These are phyloP conservation scores for Acer campestre DNA, from an alignment of 345 rosid species.

Conservation along the genomic window DNA sequence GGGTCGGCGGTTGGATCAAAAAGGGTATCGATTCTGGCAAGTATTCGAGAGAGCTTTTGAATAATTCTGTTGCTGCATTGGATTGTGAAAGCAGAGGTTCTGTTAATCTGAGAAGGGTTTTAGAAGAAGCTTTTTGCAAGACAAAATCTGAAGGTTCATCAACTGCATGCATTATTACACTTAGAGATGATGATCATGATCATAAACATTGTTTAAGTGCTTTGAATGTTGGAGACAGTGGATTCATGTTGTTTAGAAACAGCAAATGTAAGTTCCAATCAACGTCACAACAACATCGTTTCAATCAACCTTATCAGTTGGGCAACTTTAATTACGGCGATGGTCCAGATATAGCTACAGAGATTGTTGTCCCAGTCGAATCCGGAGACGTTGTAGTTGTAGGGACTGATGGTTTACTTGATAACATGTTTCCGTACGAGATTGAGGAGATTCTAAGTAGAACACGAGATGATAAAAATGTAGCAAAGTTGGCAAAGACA, in stretches of 20 bases:
- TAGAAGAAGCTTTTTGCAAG: constrained; percentile 14
- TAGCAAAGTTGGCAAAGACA: background rate
- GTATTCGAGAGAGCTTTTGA: constrained; percentile 26
- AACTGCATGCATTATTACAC: constrained; percentile 23
- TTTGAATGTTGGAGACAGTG: constrained; percentile 32
- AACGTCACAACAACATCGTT: constrained; percentile 8
- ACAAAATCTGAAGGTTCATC: constrained; percentile 24
- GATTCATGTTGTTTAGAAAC: background rate
- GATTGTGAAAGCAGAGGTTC: background rate
- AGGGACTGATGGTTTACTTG: constrained; percentile 1
- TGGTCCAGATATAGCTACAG: background rate
- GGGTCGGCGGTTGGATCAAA: constrained; percentile 28
- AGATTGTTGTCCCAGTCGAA: background rate
- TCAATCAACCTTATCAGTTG: constrained; percentile 29
- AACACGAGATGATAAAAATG: background rate
- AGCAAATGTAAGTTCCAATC: constrained; percentile 8
- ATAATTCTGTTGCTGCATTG: background rate
- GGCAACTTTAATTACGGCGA: background rate
- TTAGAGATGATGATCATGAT: background rate
- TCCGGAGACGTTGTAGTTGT: constrained; percentile 28
- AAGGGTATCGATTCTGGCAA: background rate
- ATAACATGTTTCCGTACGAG: background rate
- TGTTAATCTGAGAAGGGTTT: background rate
- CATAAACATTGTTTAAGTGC: background rate
- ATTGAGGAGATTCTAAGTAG: background rate